phyloP scores from a whole-genome alignment of 805 yeast genomes.

The Lipomyces mesembrius region DNA sequence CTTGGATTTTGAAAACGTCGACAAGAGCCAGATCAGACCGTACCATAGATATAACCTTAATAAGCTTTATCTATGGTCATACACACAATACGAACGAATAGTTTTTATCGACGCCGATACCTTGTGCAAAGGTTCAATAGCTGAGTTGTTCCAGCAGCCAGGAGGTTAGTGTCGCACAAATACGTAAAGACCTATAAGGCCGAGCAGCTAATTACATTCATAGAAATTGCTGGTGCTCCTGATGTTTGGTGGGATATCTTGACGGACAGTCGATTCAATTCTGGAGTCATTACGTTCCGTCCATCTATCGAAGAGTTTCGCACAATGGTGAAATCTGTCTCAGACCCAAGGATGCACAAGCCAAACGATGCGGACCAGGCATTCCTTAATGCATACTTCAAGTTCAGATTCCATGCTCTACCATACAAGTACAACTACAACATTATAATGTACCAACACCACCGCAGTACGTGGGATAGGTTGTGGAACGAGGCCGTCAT shows the following conservation, averaged over 20 bases:
- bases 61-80: slow-evolving; percentile 61
- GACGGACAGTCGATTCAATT: slow-evolving; percentile 39
- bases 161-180: slow-evolving; percentile 27
- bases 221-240: slow-evolving; percentile 41
- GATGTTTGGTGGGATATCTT: slow-evolving; percentile 41
- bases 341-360: slow-evolving; percentile 41
- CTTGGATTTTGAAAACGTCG: slow-evolving; percentile 40
- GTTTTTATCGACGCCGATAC: slow-evolving; percentile 62
- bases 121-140: slow-evolving; percentile 42
- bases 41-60: slow-evolving; percentile 48
- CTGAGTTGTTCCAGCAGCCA: slow-evolving; percentile 40
- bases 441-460: slow-evolving; percentile 38
- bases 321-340: slow-evolving; percentile 37
- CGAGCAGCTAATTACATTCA: neutral
- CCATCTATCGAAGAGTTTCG: slow-evolving; percentile 41
- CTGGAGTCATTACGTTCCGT: slow-evolving; percentile 40
- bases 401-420: slow-evolving; percentile 35
- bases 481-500: slow-evolving; percentile 41
- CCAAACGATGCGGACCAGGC: slow-evolving; percentile 43
- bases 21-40: slow-evolving; percentile 36
- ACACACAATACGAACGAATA: slow-evolving; percentile 49
- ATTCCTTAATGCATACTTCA: slow-evolving; percentile 38
- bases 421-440: slow-evolving; percentile 41
- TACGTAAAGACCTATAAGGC: neutral
- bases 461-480: slow-evolving; percentile 37